Percentiles rank a stretch among this genome's conserved stretches.
phyloP scores from a whole-genome alignment of 768 basidiomycete genomes.

The Russula dissimulans region DNA sequence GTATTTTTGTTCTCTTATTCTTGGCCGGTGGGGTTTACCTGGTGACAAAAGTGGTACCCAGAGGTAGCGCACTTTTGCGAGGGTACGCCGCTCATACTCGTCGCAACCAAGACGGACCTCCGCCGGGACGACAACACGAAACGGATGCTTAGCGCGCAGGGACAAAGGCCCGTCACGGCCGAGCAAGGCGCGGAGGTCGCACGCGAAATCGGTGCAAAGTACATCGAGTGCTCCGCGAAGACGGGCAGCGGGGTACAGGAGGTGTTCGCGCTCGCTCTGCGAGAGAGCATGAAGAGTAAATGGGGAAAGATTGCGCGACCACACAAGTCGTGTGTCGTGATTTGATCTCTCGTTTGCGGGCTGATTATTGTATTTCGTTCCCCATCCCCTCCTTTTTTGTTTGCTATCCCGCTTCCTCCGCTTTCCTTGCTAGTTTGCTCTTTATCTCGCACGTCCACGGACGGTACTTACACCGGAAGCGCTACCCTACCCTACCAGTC shows the following conservation, averaged over 20 bases:
- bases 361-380: not conserved
- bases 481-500: not conserved
- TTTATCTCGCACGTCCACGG: slow-evolving; percentile 9
- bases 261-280: slow-evolving; percentile 82
- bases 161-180: slow-evolving; percentile 66
- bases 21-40: not conserved
- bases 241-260: slow-evolving; percentile 84
- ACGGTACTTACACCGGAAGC: slow-evolving; percentile 3
- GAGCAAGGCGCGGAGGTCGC: slow-evolving; percentile 83
- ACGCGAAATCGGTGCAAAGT: slow-evolving; percentile 86
- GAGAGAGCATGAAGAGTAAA: slow-evolving; percentile 76
- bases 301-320: slow-evolving; percentile 67
- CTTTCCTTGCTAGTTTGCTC: slow-evolving; percentile 3
- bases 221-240: slow-evolving; percentile 92
- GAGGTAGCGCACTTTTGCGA: slow-evolving; percentile 92
- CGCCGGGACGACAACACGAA: slow-evolving; percentile 79
- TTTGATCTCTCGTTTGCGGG: slow-evolving; percentile 23
- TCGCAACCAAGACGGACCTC: slow-evolving; percentile 91
- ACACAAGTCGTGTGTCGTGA: slow-evolving; percentile 57
- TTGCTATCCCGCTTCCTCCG: not conserved
- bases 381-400: not conserved
- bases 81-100: slow-evolving; percentile 80
- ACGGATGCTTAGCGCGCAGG: slow-evolving; percentile 85
- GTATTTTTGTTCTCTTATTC: too few species aligned
- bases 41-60: slow-evolving; percentile 65